These are phyloP conservation scores for Pseudogymnoascus sp. DNA, from an alignment of 2,329 filamentous ascomycete genomes.

Conservation along the genomic window DNA sequence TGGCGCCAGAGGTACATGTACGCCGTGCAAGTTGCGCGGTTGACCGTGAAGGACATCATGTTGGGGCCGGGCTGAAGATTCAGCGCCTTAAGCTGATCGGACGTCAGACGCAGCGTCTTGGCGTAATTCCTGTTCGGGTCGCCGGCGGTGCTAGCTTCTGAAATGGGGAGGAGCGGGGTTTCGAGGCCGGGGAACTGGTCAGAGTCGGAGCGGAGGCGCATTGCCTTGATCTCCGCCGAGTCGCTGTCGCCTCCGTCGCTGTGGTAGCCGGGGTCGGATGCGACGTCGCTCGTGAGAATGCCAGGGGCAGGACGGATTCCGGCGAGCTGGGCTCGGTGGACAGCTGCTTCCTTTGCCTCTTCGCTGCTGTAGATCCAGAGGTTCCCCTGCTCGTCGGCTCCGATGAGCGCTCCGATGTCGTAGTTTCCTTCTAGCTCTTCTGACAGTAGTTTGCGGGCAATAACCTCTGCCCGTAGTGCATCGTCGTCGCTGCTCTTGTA, in stretches of 20 bases:
- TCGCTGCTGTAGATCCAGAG: conserved; percentile 99
- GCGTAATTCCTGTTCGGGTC: conserved; percentile 84
- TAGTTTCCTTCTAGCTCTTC: conserved; percentile 93
- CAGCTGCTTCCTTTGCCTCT: conserved; percentile 84
- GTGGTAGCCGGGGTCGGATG: conserved; percentile 90
- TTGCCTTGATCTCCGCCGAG: conserved; percentile 38
- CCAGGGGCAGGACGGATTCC: conserved; percentile 34
- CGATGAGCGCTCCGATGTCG: conserved; percentile 91
- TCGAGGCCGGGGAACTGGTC: conserved; percentile 49
- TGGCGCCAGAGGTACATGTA: conserved; percentile 92
- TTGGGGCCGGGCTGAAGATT: conserved; percentile 80
- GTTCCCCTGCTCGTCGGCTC: conserved; percentile 90
- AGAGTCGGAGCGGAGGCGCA: conserved; percentile 56
- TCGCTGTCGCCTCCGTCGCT: conserved; percentile 69
- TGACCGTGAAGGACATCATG: conserved; percentile 91
- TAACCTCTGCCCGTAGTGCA: conserved; percentile 80
- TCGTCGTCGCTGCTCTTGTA: conserved; percentile 95
- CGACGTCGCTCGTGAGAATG: conserved; percentile 48
- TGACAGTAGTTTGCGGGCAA: conserved; percentile 83
- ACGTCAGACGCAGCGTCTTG: conserved; percentile 90
- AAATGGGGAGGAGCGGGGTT: conserved; percentile 39
- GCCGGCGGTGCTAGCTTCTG: conserved; percentile 51
- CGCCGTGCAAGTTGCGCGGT: conserved; percentile 83
- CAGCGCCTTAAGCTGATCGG: conserved; percentile 84
- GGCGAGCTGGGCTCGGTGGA: conserved; percentile 49